Evolutionary conservation across 257 asterid species (phyloP).

Genomic region (Salvia miltiorrhiza): DNA sequence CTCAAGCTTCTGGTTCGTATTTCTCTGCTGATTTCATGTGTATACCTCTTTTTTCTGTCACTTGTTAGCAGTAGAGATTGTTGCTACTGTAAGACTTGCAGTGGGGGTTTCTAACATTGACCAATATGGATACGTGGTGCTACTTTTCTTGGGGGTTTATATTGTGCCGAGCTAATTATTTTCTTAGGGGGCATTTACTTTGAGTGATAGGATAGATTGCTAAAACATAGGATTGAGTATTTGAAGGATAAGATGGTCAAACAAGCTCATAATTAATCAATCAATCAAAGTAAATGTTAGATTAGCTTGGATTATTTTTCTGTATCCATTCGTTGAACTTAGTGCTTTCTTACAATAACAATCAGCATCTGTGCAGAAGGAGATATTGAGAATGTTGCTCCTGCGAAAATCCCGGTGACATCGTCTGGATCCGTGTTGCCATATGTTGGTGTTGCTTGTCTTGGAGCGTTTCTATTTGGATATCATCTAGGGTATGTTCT

Average conservation of each 20-base stretch:
- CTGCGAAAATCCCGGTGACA: constrained; percentile 45
- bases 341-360: constrained; percentile 3
- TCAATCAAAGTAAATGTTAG: too few relatives aligned
- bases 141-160: not conserved
- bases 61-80: not conserved
- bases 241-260: too few relatives aligned
- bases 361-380: constrained; percentile 43
- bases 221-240: too few relatives aligned
- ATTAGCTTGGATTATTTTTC: too few relatives aligned
- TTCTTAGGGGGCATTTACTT: not conserved
- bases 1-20: constrained; percentile 62
- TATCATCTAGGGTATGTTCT: constrained; percentile 87
- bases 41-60: not conserved
- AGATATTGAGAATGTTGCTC: constrained; percentile 60
- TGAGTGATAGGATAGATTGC: too few relatives aligned
- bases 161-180: not conserved
- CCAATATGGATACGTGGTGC: not conserved
- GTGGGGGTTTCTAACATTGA: not conserved
- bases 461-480: constrained; percentile 85
- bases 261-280: too few relatives aligned
- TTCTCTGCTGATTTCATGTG: not conserved
- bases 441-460: constrained; percentile 92
- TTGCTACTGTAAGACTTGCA: not conserved
- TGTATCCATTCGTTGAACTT: too few relatives aligned
- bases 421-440: constrained; percentile 83